Evolutionary conservation across 352 stramenopile species (phyloP).

Genomic region (Phytophthora europaea): DNA sequence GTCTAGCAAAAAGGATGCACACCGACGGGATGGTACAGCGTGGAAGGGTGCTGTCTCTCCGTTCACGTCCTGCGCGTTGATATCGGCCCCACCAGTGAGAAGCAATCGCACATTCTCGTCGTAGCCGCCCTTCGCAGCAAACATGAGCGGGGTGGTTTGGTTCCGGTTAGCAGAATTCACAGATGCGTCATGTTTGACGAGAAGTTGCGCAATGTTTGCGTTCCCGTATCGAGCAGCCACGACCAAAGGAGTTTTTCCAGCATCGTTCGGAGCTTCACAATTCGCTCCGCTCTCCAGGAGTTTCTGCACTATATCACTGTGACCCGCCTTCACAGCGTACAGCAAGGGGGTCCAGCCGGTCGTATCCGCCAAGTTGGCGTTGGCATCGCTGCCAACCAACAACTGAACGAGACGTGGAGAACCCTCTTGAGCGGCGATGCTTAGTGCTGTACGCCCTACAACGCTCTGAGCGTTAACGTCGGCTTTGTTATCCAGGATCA

Average conservation of each 20-base stretch:
- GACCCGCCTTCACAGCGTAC: conserved; percentile 3
- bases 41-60: conserved; percentile 1
- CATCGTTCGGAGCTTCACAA: not conserved
- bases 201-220: not conserved
- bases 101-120: not conserved
- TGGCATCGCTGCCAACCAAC: not conserved
- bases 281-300: not conserved
- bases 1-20: not conserved
- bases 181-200: not conserved
- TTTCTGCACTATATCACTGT: not conserved
- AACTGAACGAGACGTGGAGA: not conserved
- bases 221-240: conserved; percentile 2
- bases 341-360: not conserved
- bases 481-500: not conserved
- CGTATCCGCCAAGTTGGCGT: not conserved
- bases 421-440: not conserved
- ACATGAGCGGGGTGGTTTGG: not conserved
- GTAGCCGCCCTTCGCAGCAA: conserved; percentile 2
- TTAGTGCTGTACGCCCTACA: not conserved
- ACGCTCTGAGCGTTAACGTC: not conserved
- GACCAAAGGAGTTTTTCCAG: not conserved
- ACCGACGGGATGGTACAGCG: not conserved
- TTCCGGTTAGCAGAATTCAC: not conserved
- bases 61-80: conserved; percentile 1
- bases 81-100: not conserved